phyloP scores from a whole-genome alignment of 73 alveolate species.

The Breviolum minutum region DNA sequence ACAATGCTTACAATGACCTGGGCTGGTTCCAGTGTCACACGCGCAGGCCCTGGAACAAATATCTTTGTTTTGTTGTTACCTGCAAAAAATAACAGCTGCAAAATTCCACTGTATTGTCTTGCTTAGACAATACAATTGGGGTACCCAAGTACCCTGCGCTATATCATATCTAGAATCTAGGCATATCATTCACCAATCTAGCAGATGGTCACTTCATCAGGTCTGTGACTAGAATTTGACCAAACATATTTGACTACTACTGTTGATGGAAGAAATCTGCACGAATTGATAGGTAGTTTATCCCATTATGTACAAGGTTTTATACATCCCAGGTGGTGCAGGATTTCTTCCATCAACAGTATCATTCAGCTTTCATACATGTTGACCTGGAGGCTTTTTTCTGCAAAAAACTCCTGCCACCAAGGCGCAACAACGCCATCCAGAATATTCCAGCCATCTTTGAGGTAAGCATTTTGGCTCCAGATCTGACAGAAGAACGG shows the following conservation, averaged over 20 bases:
- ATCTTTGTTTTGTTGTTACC: too few relatives aligned
- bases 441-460: constrained; percentile 82
- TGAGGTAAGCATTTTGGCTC: constrained; percentile 62
- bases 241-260: background rate
- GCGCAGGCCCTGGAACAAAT: too few relatives aligned
- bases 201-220: background rate
- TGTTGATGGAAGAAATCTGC: too few relatives aligned
- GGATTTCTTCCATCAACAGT: too few relatives aligned
- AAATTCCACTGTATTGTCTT: too few relatives aligned
- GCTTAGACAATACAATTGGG: too few relatives aligned
- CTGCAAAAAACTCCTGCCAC: background rate
- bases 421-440: constrained; percentile 79
- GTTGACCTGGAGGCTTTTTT: background rate
- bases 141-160: too few relatives aligned
- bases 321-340: too few relatives aligned
- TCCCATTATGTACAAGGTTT: too few relatives aligned
- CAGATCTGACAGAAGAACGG: constrained; percentile 29
- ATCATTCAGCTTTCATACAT: background rate
- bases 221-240: background rate
- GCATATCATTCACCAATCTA: background rate
- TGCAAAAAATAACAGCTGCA: too few relatives aligned
- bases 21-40: background rate
- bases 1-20: constrained; percentile 81
- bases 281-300: too few relatives aligned
- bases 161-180: background rate